Conservation (phyloP, 805 yeast species). For the Sungouiella blattae region DNA sequence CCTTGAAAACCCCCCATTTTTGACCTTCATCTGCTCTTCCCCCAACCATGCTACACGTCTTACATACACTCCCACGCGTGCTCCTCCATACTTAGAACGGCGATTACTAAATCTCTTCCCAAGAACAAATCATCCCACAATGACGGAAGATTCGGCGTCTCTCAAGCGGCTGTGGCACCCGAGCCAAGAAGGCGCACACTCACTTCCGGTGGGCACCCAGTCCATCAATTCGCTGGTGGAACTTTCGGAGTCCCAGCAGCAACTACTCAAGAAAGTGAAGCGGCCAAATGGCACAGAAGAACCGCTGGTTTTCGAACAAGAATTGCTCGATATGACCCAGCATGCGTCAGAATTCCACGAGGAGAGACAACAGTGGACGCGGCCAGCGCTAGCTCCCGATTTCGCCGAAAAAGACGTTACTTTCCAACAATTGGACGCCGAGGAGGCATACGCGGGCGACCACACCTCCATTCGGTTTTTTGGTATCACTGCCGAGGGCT, state of each 20-base stretch:
- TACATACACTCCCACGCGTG: too few relatives aligned
- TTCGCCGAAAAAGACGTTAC: slow-evolving; percentile 50
- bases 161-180: slow-evolving; percentile 11
- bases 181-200: slow-evolving; percentile 24
- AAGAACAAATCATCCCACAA: too few relatives aligned
- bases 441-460: slow-evolving; percentile 63
- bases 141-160: too few relatives aligned
- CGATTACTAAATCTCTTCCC: too few relatives aligned
- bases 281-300: slow-evolving; percentile 31
- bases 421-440: slow-evolving; percentile 94
- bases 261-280: slow-evolving; percentile 31
- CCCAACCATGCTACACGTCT: too few relatives aligned
- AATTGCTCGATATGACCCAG: slow-evolving; percentile 15
- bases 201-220: slow-evolving; percentile 30
- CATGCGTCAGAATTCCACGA: slow-evolving; percentile 21
- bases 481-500: slow-evolving; percentile 87
- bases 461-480: slow-evolving; percentile 74
- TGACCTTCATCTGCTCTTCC: too few relatives aligned
- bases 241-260: slow-evolving; percentile 28
- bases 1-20: too few relatives aligned
- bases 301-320: slow-evolving; percentile 28
- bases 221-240: slow-evolving; percentile 17
- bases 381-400: slow-evolving; percentile 54
- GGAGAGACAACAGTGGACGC: slow-evolving; percentile 43
- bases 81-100: too few relatives aligned